phyloP scores from a whole-genome alignment of 2,329 filamentous ascomycete genomes.

The Fusarium sulawesiense region DNA sequence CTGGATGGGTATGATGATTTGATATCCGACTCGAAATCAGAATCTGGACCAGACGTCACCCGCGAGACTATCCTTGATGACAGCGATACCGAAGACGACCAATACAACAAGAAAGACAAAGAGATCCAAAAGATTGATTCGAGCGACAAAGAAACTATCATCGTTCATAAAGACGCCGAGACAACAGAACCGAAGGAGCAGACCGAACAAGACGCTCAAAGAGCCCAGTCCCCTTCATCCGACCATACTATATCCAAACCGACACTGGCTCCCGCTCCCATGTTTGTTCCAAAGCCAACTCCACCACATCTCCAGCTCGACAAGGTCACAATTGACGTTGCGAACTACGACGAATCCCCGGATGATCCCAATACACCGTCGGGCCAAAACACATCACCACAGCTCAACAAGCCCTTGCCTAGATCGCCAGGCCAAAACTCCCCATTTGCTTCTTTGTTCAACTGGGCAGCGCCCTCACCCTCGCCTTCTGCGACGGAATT shows the following conservation, averaged over 20 bases:
- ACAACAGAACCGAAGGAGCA: constrained; percentile 3
- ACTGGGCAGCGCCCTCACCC: constrained; percentile 62
- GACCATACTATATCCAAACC: constrained; percentile 54
- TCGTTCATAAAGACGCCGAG: constrained; percentile 26
- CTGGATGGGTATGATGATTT: constrained; percentile 59
- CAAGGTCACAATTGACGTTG: constrained; percentile 52
- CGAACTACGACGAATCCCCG: constrained; percentile 43
- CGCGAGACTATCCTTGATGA: constrained; percentile 45
- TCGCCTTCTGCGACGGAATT: constrained; percentile 62
- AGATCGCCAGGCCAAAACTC: constrained; percentile 63
- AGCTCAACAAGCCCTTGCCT: constrained; percentile 66
- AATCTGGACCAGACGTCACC: constrained; percentile 42
- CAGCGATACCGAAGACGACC: constrained; percentile 43
- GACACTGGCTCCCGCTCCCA: constrained; percentile 59
- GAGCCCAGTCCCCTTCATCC: constrained; percentile 37
- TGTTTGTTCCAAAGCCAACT: constrained; percentile 61
- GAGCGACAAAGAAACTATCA: constrained; percentile 38
- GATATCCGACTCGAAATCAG: constrained; percentile 52
- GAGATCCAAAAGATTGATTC: constrained; percentile 35
- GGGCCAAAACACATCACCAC: constrained; percentile 46
- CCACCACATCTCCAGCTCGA: constrained; percentile 66
- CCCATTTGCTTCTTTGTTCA: constrained; percentile 65
- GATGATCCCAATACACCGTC: constrained; percentile 46
- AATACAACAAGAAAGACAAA: constrained; percentile 43
- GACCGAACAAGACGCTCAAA: constrained; percentile 46